Evolutionary conservation across 2,329 filamentous ascomycete genomes (phyloP).

Genomic region (Colletotrichum gigasporum): DNA sequence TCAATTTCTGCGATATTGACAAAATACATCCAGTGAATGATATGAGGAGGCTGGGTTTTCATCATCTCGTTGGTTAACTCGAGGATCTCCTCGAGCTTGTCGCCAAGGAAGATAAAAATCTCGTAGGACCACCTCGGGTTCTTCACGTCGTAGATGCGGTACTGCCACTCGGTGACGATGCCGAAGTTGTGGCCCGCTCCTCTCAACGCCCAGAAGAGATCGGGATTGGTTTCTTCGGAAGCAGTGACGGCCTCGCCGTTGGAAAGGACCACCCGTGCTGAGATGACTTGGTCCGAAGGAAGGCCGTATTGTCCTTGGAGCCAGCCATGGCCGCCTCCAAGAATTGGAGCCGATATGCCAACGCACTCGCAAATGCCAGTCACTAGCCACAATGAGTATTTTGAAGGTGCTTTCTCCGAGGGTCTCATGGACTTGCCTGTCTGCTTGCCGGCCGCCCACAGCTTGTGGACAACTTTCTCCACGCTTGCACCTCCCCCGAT

Average conservation of each 20-base stretch:
- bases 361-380: conserved; percentile 40
- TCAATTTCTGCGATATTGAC: conserved; percentile 42
- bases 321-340: conserved; percentile 33
- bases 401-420: background rate
- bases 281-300: conserved; percentile 44
- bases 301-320: conserved; percentile 29
- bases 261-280: conserved; percentile 40
- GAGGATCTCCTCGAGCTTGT: conserved; percentile 42
- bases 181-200: conserved; percentile 63
- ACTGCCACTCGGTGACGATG: conserved; percentile 53
- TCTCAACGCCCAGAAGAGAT: conserved; percentile 58
- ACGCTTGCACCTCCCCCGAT: conserved; percentile 33
- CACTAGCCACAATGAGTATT: conserved; percentile 9
- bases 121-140: conserved; percentile 34
- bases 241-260: conserved; percentile 37
- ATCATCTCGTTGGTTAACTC: conserved; percentile 44
- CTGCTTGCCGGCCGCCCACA: conserved; percentile 15
- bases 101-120: conserved; percentile 37
- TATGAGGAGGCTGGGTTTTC: conserved; percentile 37
- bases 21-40: conserved; percentile 43
- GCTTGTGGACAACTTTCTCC: conserved; percentile 8
- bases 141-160: conserved; percentile 39
- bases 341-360: conserved; percentile 33
- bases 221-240: conserved; percentile 38
- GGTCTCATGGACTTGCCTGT: background rate